Base-by-base conservation (phyloP, 2,329 filamentous ascomycete species). In the Monilinia vaccinii-corymbosi region DNA sequence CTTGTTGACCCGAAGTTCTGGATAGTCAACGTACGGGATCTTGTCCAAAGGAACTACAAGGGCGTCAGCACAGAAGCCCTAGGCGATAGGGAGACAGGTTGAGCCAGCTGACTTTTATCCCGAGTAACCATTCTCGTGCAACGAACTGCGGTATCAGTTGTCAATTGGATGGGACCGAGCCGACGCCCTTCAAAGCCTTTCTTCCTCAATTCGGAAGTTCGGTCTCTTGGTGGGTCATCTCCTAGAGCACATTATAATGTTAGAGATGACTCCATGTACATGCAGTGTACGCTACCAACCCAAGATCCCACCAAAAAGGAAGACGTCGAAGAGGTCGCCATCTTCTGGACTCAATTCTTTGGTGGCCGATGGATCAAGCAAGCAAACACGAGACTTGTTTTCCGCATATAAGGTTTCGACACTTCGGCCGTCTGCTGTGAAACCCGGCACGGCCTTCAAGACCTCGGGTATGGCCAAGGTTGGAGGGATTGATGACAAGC, bases 91-190 rank as follows among this genome's bases (percentile, higher is more conserved):
- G 6, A 47, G 21, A 23, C n/a, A 25, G 28, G 28, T 31, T 25
- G n/a, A 21, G 49, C 48, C 18, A 45, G 10, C 81, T 65, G 75
- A 95, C 92, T 82, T 77, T 88, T 88, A 65, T 92, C 84, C 70
- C 96, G 88, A 13, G 92, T 85, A 7, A 97, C 88, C 67, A 95
- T 87, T 65, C 94, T 84, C 36, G 94, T 97, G 48, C 97, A 93
- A 66, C 94, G 83, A 55, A 97, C 94, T 5, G 94, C 94, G 23
- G 94, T 99, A 73, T 99, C 94, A 5, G 94, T 99, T 3, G 94
- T 97, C 93, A 99, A 97, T 75, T 99, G 94, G 68, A 92, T 87
- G 9, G 93, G 90, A 0, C 94, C 94, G 34, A 99, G 79, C 61
- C 94, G 82, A 57, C 94, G 85, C 61, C 93, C 91, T 61, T 86